phyloP scores from a whole-genome alignment of 176 grass and related monocot genomes.

The Rhynchospora breviuscula region DNA sequence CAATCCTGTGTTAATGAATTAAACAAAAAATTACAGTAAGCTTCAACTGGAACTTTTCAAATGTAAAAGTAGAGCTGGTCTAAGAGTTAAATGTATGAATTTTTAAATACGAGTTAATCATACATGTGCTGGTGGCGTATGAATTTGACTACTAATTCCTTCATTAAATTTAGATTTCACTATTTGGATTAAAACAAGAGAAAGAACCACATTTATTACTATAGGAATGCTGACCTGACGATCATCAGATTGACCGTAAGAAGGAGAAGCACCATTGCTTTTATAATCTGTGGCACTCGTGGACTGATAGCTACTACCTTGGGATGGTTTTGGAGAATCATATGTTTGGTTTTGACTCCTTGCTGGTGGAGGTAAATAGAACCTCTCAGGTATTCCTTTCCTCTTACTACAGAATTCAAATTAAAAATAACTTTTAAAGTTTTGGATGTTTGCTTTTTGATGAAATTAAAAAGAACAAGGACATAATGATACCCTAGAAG shows the following conservation, averaged over 20 bases:
- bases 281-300: not conserved
- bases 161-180: not conserved
- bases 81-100: not conserved
- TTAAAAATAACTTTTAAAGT: not conserved
- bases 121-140: too few relatives aligned
- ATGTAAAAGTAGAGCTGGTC: not conserved
- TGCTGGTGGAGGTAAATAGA: slow-evolving; percentile 52
- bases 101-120: not conserved
- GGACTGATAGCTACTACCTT: slow-evolving; percentile 22
- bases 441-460: not conserved
- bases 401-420: slow-evolving; percentile 38
- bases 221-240: slow-evolving; percentile 46
- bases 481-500: slow-evolving; percentile 44
- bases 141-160: not conserved
- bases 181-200: not conserved
- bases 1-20: slow-evolving; percentile 40
- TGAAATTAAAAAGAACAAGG: not conserved
- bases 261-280: slow-evolving; percentile 25
- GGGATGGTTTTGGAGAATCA: slow-evolving; percentile 21
- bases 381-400: slow-evolving; percentile 39
- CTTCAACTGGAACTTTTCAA: not conserved
- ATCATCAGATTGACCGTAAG: slow-evolving; percentile 44
- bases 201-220: not conserved
- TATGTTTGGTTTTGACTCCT: slow-evolving; percentile 25
- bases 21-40: not conserved